A percentile compares a stretch with the other conserved stretches of the same genome.
Evolutionary conservation across 2,329 filamentous ascomycete genomes (phyloP).

Genomic region (Fusarium sambucinum): DNA sequence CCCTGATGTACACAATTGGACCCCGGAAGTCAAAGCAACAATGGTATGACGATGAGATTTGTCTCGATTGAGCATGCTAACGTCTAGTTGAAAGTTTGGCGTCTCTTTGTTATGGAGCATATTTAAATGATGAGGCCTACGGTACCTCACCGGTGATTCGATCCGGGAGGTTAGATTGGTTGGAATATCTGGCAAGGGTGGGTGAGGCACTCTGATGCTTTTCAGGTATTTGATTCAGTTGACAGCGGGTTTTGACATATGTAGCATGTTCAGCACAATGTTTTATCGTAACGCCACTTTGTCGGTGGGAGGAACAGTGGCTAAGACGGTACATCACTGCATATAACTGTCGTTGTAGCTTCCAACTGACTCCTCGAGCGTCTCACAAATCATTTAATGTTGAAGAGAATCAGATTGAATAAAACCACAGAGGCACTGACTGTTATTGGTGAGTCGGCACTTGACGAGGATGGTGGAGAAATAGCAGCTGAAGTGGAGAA

Average conservation of each 20-base stretch:
- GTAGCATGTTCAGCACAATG: background rate
- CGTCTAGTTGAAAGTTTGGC: background rate
- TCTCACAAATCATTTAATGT: background rate
- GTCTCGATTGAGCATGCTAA: background rate
- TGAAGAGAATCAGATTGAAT: background rate
- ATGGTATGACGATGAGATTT: background rate
- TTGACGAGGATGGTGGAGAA: conserved; percentile 18
- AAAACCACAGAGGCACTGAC: background rate
- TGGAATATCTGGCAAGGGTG: background rate
- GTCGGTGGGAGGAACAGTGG: background rate
- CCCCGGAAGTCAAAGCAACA: background rate
- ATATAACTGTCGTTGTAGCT: background rate
- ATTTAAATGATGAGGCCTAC: background rate
- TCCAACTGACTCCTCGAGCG: background rate
- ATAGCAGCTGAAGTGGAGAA: conserved; percentile 27
- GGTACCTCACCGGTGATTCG: background rate
- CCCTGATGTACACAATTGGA: background rate
- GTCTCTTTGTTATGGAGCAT: background rate
- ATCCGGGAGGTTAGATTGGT: background rate
- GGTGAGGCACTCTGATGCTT: background rate
- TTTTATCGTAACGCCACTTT: background rate
- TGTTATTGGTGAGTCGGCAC: conserved; percentile 33
- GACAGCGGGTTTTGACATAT: background rate
- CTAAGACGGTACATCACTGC: background rate
- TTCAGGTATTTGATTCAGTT: conserved; percentile 13